These are phyloP conservation scores for Malus sylvestris DNA, from an alignment of 306 rosid species.

Conservation along the genomic window DNA sequence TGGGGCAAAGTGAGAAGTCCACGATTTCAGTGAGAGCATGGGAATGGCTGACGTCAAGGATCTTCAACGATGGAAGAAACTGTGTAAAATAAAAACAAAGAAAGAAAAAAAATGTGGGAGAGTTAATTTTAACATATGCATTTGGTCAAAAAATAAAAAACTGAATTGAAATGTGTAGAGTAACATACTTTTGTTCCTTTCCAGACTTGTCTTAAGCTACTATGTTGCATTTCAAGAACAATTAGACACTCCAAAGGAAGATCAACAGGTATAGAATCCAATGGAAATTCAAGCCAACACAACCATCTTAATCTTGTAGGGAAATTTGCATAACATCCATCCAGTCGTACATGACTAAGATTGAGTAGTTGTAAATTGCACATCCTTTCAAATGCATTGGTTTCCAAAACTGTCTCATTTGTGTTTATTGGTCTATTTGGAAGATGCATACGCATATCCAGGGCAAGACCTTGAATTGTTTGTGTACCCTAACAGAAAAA, in stretches of 20 bases:
- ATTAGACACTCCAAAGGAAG: no score
- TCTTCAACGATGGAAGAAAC: background rate
- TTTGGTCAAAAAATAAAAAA: no score
- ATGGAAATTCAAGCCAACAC: no score
- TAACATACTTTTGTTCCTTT: no score
- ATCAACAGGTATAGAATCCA: no score
- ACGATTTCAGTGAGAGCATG: background rate
- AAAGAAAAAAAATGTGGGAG: background rate
- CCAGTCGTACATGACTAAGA: background rate
- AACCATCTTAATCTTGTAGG: no score
- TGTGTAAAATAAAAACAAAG: background rate
- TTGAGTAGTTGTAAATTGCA: background rate
- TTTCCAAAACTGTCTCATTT: background rate
- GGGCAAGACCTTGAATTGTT: no score
- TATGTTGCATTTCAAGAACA: no score
- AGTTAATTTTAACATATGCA: background rate
- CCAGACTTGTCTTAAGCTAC: no score
- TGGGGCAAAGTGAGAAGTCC: background rate
- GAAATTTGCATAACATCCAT: background rate
- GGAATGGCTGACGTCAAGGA: conserved; percentile 9
- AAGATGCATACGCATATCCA: no score
- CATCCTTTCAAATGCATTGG: background rate
- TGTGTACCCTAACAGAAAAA: no score
- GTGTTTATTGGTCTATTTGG: no score
- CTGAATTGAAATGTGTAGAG: background rate